These are phyloP conservation scores for Aristolochia californica DNA, from an alignment of 164 flowering plant genomes.

Conservation along the genomic window DNA sequence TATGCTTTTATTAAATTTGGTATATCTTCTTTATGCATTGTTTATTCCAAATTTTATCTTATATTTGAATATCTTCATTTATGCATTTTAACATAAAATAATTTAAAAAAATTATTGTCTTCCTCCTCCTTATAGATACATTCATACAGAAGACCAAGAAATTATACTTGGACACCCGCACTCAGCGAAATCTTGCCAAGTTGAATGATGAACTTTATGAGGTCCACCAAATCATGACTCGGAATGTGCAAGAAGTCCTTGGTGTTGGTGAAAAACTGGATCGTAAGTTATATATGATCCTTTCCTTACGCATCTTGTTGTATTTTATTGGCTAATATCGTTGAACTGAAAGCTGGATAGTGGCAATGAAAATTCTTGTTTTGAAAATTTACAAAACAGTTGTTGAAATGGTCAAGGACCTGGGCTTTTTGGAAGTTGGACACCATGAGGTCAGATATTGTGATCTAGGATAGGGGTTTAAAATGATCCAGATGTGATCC, in stretches of 20 bases:
- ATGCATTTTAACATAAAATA: slow-evolving; percentile 1
- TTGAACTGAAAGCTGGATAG: background rate
- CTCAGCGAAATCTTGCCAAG: slow-evolving; percentile 79
- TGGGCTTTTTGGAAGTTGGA: too few relatives aligned
- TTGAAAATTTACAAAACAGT: background rate
- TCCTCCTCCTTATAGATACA: slow-evolving; percentile 39
- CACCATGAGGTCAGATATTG: too few relatives aligned
- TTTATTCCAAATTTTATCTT: background rate
- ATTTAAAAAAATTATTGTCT: slow-evolving; percentile 9
- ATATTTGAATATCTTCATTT: background rate
- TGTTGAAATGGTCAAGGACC: background rate
- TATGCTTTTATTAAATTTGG: slow-evolving; percentile 92
- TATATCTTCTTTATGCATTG: slow-evolving; percentile 13
- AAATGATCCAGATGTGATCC: too few relatives aligned
- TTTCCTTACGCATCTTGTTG: background rate
- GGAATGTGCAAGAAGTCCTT: slow-evolving; percentile 95
- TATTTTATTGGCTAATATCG: background rate
- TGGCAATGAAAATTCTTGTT: background rate
- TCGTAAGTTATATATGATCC: slow-evolving; percentile 50
- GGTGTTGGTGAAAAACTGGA: slow-evolving; percentile 97
- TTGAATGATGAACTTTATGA: slow-evolving; percentile 91
- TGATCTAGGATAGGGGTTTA: too few relatives aligned
- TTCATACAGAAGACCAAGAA: slow-evolving; percentile 90
- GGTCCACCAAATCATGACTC: slow-evolving; percentile 96
- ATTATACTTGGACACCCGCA: slow-evolving; percentile 77